phyloP scores from a whole-genome alignment of 768 basidiomycete species.

The Xerocomellus intermedius region DNA sequence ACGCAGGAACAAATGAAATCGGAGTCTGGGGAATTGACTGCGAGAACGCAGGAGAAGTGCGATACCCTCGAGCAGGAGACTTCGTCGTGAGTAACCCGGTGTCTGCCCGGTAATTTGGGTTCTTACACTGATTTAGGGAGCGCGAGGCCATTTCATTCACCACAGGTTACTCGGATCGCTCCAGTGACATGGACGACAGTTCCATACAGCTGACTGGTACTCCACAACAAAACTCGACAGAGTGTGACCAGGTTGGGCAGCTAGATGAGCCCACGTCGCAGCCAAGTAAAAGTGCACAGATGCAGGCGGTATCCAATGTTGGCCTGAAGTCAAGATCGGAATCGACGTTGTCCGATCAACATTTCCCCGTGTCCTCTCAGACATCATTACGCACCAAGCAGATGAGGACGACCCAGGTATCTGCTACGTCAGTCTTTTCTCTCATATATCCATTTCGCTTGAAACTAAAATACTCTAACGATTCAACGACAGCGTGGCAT shows the following conservation, averaged over 20 bases:
- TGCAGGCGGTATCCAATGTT: background rate
- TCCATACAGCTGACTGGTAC: background rate
- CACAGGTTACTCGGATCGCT: background rate
- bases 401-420: background rate
- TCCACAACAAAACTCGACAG: background rate
- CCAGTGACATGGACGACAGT: background rate
- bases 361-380: background rate
- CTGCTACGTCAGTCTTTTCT: background rate
- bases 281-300: background rate
- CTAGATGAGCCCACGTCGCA: background rate
- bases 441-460: background rate
- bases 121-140: constrained; percentile 1
- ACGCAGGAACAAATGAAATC: background rate
- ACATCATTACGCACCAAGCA: background rate
- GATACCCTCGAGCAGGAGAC: background rate
- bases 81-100: constrained; percentile 3
- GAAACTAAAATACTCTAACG: background rate
- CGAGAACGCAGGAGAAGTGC: background rate
- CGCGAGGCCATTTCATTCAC: background rate
- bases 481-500: background rate
- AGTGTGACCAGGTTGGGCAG: background rate
- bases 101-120: background rate
- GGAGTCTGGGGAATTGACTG: background rate
- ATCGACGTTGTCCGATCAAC: background rate
- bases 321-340: background rate